A percentile compares a stretch with the other conserved stretches of the same genome.
phyloP scores from a whole-genome alignment of 768 basidiomycete species.

The Boletus sensibilis region DNA sequence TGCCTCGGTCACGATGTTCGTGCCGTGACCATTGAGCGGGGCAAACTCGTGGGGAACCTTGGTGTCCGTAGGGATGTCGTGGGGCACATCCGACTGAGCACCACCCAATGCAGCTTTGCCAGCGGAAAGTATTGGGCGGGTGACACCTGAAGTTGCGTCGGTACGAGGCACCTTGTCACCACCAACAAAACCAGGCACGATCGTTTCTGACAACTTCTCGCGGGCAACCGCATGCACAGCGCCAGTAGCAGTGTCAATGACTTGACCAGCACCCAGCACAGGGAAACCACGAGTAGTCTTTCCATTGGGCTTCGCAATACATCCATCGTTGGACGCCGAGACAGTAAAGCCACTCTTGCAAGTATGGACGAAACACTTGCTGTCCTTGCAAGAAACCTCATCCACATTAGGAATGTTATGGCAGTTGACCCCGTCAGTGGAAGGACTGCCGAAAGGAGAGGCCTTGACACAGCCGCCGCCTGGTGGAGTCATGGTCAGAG shows the following conservation, averaged over 20 bases:
- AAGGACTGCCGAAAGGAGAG: constrained; percentile 18
- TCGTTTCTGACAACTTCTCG: too few relatives aligned
- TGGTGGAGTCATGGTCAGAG: constrained; percentile 2
- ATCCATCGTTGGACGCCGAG: constrained; percentile 9
- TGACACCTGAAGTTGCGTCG: not conserved
- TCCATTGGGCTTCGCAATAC: constrained; percentile 1
- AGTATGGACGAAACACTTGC: constrained; percentile 27
- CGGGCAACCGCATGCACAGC: too few relatives aligned
- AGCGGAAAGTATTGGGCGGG: not conserved
- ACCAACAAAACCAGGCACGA: not conserved
- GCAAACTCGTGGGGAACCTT: not conserved
- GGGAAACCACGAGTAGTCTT: not conserved
- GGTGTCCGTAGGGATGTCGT: not conserved
- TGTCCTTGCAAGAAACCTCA: constrained; percentile 28
- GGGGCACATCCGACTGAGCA: not conserved
- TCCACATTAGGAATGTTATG: constrained; percentile 30
- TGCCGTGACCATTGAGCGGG: not conserved
- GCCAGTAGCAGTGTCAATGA: too few relatives aligned
- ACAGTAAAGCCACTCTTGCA: constrained; percentile 26
- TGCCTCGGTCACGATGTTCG: not conserved
- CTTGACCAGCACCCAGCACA: not conserved
- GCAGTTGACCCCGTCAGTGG: constrained; percentile 32
- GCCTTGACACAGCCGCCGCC: constrained; percentile 37
- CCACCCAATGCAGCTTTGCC: not conserved
- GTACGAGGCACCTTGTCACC: not conserved